A percentile compares a stretch with the other conserved stretches of the same genome.
Evolutionary conservation across 2,329 filamentous ascomycete species (phyloP).

Genomic region (Colletotrichum liaoningense): DNA sequence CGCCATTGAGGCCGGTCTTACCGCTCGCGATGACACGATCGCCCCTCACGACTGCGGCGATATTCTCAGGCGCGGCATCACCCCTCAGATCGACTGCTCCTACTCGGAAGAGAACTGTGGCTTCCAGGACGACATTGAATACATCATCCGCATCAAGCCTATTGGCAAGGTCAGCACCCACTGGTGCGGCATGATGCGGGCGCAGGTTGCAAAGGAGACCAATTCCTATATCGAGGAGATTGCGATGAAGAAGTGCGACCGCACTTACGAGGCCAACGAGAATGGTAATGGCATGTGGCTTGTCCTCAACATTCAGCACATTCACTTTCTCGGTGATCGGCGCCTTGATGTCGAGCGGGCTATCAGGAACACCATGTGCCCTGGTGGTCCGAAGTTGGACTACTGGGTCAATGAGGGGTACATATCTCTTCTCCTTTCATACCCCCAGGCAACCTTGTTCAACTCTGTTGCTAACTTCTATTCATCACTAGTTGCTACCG

Average conservation of each 20-base stretch:
- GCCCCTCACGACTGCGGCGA: conserved; percentile 15
- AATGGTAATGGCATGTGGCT: conserved; percentile 17
- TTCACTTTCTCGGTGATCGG: not conserved
- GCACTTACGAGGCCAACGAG: not conserved
- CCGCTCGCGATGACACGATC: not conserved
- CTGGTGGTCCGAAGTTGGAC: not conserved
- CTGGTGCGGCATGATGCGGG: conserved; percentile 18
- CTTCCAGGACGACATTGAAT: conserved; percentile 23
- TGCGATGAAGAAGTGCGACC: conserved; percentile 1
- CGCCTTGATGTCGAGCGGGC: conserved; percentile 9
- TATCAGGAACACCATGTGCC: conserved; percentile 14
- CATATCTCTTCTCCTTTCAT: too few species aligned
- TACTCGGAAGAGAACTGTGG: conserved; percentile 26
- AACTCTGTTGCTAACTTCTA: not conserved
- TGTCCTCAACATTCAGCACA: not conserved
- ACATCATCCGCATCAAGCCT: conserved; percentile 18
- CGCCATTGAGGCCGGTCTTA: not conserved
- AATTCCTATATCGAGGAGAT: not conserved
- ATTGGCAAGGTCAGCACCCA: conserved; percentile 16
- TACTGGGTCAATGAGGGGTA: conserved; percentile 21
- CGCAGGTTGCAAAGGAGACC: not conserved
- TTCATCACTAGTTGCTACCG: conserved; percentile 14
- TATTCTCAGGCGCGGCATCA: conserved; percentile 5
- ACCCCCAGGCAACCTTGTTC: not conserved
- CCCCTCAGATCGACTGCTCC: conserved; percentile 23